A percentile compares a stretch with the other conserved stretches of the same genome.
These are phyloP conservation scores for Phytopythium ostracodes DNA, from an alignment of 352 stramenopile genomes.

Conservation along the genomic window DNA sequence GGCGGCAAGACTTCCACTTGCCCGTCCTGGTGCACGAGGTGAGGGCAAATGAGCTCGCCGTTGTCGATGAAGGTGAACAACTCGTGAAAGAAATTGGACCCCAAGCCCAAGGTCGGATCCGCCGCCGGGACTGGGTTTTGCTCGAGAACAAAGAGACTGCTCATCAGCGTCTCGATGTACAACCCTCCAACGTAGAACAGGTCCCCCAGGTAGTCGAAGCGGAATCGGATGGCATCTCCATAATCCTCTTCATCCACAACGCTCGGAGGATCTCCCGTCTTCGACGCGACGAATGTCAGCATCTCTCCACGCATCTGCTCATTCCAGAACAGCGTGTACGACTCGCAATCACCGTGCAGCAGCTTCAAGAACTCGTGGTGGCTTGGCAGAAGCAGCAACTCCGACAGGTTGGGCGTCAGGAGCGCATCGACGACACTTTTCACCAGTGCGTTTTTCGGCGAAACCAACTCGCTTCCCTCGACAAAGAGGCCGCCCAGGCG, in stretches of 20 bases:
- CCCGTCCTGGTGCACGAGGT: constrained; percentile 25
- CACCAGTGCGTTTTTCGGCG: constrained; percentile 37
- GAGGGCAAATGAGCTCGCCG: constrained; percentile 38
- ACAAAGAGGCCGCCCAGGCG: constrained; percentile 62
- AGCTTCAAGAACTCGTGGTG: constrained; percentile 84
- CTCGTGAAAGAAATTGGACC: constrained; percentile 63
- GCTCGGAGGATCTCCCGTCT: constrained; percentile 29
- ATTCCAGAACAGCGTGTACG: constrained; percentile 83
- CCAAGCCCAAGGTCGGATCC: constrained; percentile 51
- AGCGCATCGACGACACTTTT: constrained; percentile 44
- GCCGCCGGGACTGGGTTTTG: constrained; percentile 36
- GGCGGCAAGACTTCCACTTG: constrained; percentile 28
- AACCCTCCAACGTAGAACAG: constrained; percentile 61
- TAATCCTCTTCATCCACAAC: constrained; percentile 38
- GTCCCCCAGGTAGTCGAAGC: constrained; percentile 63
- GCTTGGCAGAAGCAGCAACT: constrained; percentile 52
- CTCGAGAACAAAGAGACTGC: constrained; percentile 60
- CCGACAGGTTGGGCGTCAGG: constrained; percentile 72
- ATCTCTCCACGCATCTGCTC: constrained; percentile 66
- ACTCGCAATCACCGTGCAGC: constrained; percentile 72
- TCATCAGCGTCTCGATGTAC: constrained; percentile 75
- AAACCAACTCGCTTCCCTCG: constrained; percentile 42
- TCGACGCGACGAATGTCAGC: constrained; percentile 43
- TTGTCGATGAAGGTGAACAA: constrained; percentile 79
- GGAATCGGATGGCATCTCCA: constrained; percentile 49